These are phyloP conservation scores for Tolypocladium tropicale DNA, from an alignment of 2,329 filamentous ascomycete genomes.

Conservation along the genomic window DNA sequence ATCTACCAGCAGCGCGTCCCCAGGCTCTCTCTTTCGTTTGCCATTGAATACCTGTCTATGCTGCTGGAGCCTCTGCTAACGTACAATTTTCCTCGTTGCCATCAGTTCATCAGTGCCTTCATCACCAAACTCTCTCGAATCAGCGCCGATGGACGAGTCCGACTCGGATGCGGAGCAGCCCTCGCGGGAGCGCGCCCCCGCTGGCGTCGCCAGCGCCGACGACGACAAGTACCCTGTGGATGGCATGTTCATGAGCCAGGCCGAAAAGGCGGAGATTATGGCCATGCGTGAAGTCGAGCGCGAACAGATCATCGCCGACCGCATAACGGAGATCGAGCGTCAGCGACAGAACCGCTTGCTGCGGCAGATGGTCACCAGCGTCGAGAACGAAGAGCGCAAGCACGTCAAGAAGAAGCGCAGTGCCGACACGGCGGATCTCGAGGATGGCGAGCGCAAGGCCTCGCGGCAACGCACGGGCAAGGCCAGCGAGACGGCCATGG, in stretches of 20 bases:
- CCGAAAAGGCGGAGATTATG: constrained; percentile 72
- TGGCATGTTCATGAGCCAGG: constrained; percentile 65
- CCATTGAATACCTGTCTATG: neutral
- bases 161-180: constrained; percentile 47
- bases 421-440: constrained; percentile 65
- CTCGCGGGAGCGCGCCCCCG: constrained; percentile 29
- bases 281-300: constrained; percentile 82
- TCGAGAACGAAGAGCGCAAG: constrained; percentile 50
- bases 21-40: neutral
- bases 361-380: constrained; percentile 62
- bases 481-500: constrained; percentile 52
- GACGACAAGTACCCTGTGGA: constrained; percentile 74
- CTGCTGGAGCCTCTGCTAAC: constrained; percentile 4
- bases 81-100: neutral
- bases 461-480: constrained; percentile 54
- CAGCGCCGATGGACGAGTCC: constrained; percentile 83
- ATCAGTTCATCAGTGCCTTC: constrained; percentile 56
- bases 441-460: constrained; percentile 64
- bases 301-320: constrained; percentile 81
- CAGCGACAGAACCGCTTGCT: constrained; percentile 75
- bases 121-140: constrained; percentile 67
- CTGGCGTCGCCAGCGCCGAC: constrained; percentile 36
- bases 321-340: constrained; percentile 71
- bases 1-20: neutral
- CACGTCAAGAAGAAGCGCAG: constrained; percentile 60